A percentile compares a stretch with the other conserved stretches of the same genome.
These are phyloP conservation scores for Pisolithus thermaeus DNA, from an alignment of 1,284 basidiomycete species.

Conservation along the genomic window DNA sequence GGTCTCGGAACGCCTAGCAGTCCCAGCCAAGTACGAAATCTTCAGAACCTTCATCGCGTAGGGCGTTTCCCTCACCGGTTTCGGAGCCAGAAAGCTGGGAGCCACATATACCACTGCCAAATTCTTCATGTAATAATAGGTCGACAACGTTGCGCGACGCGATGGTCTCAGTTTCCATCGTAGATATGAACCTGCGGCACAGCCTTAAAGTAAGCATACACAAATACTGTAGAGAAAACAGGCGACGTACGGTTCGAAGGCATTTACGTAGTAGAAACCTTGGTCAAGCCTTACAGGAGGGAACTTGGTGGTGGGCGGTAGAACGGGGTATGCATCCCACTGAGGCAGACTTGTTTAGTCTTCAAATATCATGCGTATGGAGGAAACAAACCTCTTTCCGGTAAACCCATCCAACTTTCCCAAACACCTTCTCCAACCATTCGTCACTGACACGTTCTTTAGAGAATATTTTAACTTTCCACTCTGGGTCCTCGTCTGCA, in stretches of 20 bases:
- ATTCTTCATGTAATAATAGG: constrained; percentile 65
- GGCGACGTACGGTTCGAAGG: constrained; percentile 72
- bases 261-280: constrained; percentile 85
- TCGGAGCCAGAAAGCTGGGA: constrained; percentile 20
- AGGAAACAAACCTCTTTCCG: constrained; percentile 62
- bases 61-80: constrained; percentile 8
- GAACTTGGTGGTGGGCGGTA: constrained; percentile 64
- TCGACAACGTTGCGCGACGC: constrained; percentile 82
- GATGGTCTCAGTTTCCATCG: constrained; percentile 91
- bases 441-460: constrained; percentile 56
- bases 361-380: constrained; percentile 1
- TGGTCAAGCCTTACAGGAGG: constrained; percentile 71
- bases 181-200: constrained; percentile 59
- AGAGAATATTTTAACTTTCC: constrained; percentile 87
- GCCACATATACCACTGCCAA: constrained; percentile 56
- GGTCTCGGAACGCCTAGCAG: constrained; percentile 33
- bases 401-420: constrained; percentile 75
- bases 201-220: background rate
- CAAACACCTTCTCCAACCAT: constrained; percentile 65
- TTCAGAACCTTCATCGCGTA: constrained; percentile 20
- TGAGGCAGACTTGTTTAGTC: constrained; percentile 21
- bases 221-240: constrained; percentile 5
- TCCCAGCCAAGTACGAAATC: constrained; percentile 67
- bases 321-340: constrained; percentile 76
- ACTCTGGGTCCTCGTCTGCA: constrained; percentile 38